Conservation (phyloP, 257 asterid species). For the Avicennia marina region DNA sequence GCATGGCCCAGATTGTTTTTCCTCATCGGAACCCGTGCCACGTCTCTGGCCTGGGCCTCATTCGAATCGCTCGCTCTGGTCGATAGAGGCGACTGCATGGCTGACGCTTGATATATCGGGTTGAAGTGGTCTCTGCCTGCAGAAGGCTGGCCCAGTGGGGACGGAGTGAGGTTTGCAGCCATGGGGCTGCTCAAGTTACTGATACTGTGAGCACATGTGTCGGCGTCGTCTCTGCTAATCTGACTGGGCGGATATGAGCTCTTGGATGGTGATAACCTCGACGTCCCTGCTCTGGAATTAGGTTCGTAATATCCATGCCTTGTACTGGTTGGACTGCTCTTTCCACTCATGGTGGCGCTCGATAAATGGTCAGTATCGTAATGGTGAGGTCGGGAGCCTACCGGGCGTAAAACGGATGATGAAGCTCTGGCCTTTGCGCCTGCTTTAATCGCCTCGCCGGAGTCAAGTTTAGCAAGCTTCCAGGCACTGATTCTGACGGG, state of each 20-base stretch:
- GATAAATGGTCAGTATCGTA: constrained; percentile 56
- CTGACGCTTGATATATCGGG: constrained; percentile 56
- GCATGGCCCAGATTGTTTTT: constrained; percentile 28
- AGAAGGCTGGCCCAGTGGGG: constrained; percentile 40
- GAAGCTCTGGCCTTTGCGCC: constrained; percentile 95
- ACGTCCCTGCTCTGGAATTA: constrained; percentile 49
- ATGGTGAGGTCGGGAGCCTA: constrained; percentile 50
- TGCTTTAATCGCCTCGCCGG: constrained; percentile 81
- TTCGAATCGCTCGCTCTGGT: constrained; percentile 26
- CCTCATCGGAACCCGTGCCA: constrained; percentile 25
- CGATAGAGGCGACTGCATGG: constrained; percentile 51
- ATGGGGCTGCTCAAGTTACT: constrained; percentile 89
- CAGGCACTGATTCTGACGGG: constrained; percentile 88
- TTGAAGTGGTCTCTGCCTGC: constrained; percentile 56
- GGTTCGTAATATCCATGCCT: constrained; percentile 51
- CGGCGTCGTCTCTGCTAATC: constrained; percentile 76
- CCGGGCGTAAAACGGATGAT: constrained; percentile 79
- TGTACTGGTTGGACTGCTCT: constrained; percentile 70
- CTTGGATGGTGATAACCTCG: constrained; percentile 56
- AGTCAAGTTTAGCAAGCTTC: constrained; percentile 90
- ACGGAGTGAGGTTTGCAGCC: constrained; percentile 46
- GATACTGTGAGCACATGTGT: constrained; percentile 56
- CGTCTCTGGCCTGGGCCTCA: constrained; percentile 17
- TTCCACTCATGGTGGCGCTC: constrained; percentile 58
- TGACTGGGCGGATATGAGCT: constrained; percentile 78